Percentiles rank a stretch among this genome's conserved stretches.
These are phyloP conservation scores for Salvia splendens DNA, from an alignment of 257 asterid species.

Conservation along the genomic window DNA sequence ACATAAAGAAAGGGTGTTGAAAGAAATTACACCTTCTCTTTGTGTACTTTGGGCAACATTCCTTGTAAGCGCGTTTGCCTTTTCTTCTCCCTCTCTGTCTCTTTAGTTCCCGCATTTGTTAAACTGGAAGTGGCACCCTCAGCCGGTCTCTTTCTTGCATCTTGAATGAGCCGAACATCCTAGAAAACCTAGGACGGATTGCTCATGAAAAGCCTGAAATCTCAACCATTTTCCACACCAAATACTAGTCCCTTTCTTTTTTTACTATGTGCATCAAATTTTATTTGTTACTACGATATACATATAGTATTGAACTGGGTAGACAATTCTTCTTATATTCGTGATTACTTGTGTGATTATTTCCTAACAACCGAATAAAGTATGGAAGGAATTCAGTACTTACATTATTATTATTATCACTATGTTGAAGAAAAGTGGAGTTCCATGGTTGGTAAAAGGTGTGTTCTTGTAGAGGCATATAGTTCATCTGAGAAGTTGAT, in stretches of 20 bases:
- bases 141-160: constrained; percentile 35
- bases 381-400: not conserved
- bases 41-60: constrained; percentile 13
- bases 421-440: constrained; percentile 19
- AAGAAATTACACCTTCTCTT: constrained; percentile 24
- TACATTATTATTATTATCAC: constrained; percentile 28
- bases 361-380: not conserved
- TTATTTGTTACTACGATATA: not conserved
- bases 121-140: constrained; percentile 26
- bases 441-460: constrained; percentile 23
- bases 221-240: not conserved
- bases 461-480: constrained; percentile 28
- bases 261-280: not conserved
- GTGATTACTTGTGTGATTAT: too few species aligned
- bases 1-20: not conserved
- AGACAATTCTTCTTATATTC: too few species aligned
- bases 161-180: constrained; percentile 24
- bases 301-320: not conserved
- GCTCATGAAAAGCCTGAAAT: not conserved
- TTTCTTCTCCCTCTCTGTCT: constrained; percentile 17
- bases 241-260: not conserved
- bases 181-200: not conserved
- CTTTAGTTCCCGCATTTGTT: too few species aligned
- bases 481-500: constrained; percentile 20
- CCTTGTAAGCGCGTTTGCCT: constrained; percentile 18